A percentile compares a stretch with the other conserved stretches of the same genome.
phyloP scores from a whole-genome alignment of 2,329 filamentous ascomycete species.

The Thielaviopsis ethacetica region DNA sequence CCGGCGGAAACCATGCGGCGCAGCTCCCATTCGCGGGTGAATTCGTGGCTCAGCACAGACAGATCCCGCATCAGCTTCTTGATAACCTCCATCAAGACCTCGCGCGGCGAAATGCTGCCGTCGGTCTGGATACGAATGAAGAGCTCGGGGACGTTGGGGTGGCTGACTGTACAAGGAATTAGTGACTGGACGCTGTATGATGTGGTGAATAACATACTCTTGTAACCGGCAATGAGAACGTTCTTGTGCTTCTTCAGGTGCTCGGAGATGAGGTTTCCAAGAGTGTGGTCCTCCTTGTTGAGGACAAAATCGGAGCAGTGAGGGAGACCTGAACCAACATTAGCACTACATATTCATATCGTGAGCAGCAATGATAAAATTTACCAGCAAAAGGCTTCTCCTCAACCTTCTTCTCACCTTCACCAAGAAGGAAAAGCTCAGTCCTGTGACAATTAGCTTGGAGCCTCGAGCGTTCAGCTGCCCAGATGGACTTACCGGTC shows the following conservation, averaged over 20 bases:
- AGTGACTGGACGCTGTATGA: not conserved
- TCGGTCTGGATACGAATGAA: constrained; percentile 80
- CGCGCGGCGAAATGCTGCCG: constrained; percentile 72
- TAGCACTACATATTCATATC: not conserved
- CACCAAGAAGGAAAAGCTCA: constrained; percentile 76
- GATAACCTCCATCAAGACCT: constrained; percentile 68
- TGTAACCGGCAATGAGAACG: constrained; percentile 85
- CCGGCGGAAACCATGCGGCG: constrained; percentile 65
- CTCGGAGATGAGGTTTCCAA: constrained; percentile 76
- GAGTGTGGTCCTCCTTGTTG: constrained; percentile 92
- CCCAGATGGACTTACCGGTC: constrained; percentile 33
- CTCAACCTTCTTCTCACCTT: constrained; percentile 87
- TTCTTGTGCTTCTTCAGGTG: constrained; percentile 73
- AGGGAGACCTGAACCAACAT: constrained; percentile 51
- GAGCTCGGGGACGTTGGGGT: constrained; percentile 45
- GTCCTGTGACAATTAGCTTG: constrained; percentile 39
- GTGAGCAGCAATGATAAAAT: not conserved
- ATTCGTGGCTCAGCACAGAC: constrained; percentile 65
- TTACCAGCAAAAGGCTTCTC: constrained; percentile 77
- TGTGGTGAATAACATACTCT: constrained; percentile 35
- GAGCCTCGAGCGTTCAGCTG: not conserved
- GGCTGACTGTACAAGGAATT: constrained; percentile 26
- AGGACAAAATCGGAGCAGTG: constrained; percentile 92
- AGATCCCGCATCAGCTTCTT: constrained; percentile 70
- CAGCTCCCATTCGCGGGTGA: constrained; percentile 82